These are phyloP conservation scores for Penicillium brevicompactum DNA, from an alignment of 2,329 filamentous ascomycete species.

Conservation along the genomic window DNA sequence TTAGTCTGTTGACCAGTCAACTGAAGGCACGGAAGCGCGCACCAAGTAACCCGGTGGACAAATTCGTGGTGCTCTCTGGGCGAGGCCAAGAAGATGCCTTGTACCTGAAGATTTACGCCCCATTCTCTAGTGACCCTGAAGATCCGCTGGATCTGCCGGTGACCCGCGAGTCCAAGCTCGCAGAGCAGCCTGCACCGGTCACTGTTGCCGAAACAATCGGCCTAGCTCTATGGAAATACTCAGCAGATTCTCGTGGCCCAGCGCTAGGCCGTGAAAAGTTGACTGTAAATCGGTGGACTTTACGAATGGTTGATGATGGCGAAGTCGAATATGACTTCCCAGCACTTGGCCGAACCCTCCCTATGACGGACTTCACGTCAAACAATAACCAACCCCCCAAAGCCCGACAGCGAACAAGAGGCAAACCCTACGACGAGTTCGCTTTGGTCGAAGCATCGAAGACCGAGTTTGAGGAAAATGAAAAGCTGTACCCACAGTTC, in stretches of 20 bases:
- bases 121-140: slow-evolving; percentile 59
- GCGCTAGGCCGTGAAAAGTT: slow-evolving; percentile 53
- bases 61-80: slow-evolving; percentile 62
- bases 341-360: slow-evolving; percentile 57
- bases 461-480: slow-evolving; percentile 60
- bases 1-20: slow-evolving; percentile 61
- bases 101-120: slow-evolving; percentile 65
- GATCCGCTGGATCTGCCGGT: slow-evolving; percentile 62
- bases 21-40: slow-evolving; percentile 59
- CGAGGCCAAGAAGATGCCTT: slow-evolving; percentile 63
- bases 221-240: slow-evolving; percentile 63
- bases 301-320: slow-evolving; percentile 69
- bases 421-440: slow-evolving; percentile 69
- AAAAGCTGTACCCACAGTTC: slow-evolving; percentile 58
- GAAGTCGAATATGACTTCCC: slow-evolving; percentile 70
- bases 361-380: slow-evolving; percentile 65
- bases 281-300: slow-evolving; percentile 64
- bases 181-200: slow-evolving; percentile 49
- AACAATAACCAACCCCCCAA: slow-evolving; percentile 64
- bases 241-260: slow-evolving; percentile 60
- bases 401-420: slow-evolving; percentile 58
- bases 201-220: slow-evolving; percentile 66
- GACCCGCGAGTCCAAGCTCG: slow-evolving; percentile 57
- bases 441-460: slow-evolving; percentile 63
- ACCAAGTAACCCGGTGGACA: slow-evolving; percentile 63